A percentile compares a stretch with the other conserved stretches of the same genome.
Conservation (phyloP, 2,329 filamentous ascomycete genomes). For the Pyrenophora teres region DNA sequence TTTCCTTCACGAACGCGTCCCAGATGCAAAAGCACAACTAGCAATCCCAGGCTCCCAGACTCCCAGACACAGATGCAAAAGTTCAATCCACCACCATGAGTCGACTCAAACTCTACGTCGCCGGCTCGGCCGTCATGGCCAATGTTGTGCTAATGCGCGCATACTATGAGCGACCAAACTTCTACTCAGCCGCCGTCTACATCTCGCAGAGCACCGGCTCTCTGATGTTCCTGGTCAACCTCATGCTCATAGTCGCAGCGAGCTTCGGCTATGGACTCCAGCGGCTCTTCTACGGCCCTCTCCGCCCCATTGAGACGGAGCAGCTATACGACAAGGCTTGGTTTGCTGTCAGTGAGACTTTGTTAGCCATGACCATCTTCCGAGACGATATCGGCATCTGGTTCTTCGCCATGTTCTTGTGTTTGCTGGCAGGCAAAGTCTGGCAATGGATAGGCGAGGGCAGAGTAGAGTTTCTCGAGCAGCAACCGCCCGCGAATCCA, state of each 20-base stretch:
- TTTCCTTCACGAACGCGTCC: constrained; percentile 16
- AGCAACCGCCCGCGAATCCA: constrained; percentile 89
- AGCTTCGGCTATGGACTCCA: constrained; percentile 86
- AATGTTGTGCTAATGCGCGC: constrained; percentile 84
- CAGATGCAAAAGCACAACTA: constrained; percentile 1
- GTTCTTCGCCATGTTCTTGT: constrained; percentile 96
- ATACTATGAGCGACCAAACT: constrained; percentile 93
- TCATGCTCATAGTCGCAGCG: constrained; percentile 80
- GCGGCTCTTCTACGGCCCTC: constrained; percentile 83
- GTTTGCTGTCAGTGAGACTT: constrained; percentile 97
- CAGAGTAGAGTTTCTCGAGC: constrained; percentile 89
- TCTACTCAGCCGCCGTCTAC: constrained; percentile 97
- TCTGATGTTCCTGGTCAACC: constrained; percentile 90
- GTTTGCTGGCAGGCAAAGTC: constrained; percentile 88
- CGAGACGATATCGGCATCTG: constrained; percentile 91
- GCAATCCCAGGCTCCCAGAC: not conserved
- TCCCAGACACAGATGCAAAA: constrained; percentile 22
- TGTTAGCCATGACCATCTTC: constrained; percentile 97
- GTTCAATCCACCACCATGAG: constrained; percentile 31
- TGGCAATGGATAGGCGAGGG: constrained; percentile 99
- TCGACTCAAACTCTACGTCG: constrained; percentile 43
- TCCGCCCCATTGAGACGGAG: constrained; percentile 93
- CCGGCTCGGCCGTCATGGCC: constrained; percentile 78
- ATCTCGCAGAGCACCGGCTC: constrained; percentile 96
- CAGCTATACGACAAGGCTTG: constrained; percentile 97